phyloP scores from a whole-genome alignment of 2,329 filamentous ascomycete species.

The Ophiostoma novo-ulmi region DNA sequence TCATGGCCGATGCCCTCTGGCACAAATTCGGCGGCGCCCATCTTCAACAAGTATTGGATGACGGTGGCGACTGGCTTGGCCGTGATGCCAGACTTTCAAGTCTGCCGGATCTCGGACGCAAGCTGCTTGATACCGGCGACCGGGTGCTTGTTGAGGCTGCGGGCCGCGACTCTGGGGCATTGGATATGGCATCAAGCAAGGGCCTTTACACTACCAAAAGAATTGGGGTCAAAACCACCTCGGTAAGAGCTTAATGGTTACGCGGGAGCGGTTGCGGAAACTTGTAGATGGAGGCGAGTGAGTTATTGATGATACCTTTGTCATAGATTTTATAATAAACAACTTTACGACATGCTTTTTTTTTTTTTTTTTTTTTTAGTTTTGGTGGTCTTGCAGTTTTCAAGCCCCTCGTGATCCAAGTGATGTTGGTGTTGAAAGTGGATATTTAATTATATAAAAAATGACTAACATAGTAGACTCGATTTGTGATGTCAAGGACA shows the following conservation, averaged over 20 bases:
- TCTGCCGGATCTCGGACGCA: background rate
- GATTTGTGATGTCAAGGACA: background rate
- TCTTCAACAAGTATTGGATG: background rate
- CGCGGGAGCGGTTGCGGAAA: background rate
- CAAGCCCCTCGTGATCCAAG: too few species aligned
- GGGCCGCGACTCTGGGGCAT: background rate
- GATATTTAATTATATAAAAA: too few species aligned
- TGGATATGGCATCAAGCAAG: background rate
- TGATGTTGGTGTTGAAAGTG: too few species aligned
- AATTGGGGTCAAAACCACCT: background rate
- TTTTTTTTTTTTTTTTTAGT: too few species aligned
- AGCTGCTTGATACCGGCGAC: background rate
- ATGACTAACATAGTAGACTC: background rate
- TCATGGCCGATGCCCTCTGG: background rate
- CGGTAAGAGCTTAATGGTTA: background rate
- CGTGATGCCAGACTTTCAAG: background rate
- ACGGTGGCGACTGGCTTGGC: background rate
- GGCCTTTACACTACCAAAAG: background rate
- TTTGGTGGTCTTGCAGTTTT: too few species aligned
- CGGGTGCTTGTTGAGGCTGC: background rate
- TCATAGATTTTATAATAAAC: too few species aligned
- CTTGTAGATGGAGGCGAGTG: background rate
- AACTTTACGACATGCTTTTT: too few species aligned
- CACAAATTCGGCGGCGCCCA: background rate
- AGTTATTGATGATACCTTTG: background rate